Conservation (phyloP, 129 eudicot genomes). For the Escallonia rubra region DNA sequence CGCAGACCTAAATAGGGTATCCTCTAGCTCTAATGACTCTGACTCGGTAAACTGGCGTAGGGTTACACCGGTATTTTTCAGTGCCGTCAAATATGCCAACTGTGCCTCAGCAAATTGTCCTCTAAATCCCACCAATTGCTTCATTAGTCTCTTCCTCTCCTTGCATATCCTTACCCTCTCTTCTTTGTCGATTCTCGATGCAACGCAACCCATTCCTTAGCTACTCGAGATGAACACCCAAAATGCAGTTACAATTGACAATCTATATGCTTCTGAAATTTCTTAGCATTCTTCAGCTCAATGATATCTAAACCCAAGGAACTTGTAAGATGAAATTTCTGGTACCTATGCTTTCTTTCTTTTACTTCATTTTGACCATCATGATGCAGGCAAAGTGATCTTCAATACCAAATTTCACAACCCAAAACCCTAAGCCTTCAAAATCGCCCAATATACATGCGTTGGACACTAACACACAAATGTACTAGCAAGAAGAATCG, state of each 20-base stretch:
- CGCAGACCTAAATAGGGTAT: conserved; percentile 14
- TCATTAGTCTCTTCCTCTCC: conserved; percentile 56
- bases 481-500: neutral
- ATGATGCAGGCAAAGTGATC: neutral
- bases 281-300: too few relatives aligned
- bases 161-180: conserved; percentile 56
- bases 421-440: conserved; percentile 9
- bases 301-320: neutral
- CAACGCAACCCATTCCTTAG: conserved; percentile 49
- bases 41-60: conserved; percentile 68
- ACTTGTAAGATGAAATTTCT: neutral
- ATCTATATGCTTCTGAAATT: too few relatives aligned
- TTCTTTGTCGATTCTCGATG: conserved; percentile 49
- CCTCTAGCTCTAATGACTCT: conserved; percentile 50
- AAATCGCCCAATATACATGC: conserved; percentile 3
- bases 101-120: conserved; percentile 55
- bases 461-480: neutral
- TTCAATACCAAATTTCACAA: neutral
- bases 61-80: conserved; percentile 55
- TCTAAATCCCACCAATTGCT: conserved; percentile 38
- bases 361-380: neutral
- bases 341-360: neutral
- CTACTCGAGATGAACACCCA: neutral
- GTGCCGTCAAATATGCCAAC: conserved; percentile 44
- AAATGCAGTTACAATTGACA: too few relatives aligned